Evolutionary conservation across 1,284 basidiomycete species (phyloP).

Genomic region (Golubevia sp.): DNA sequence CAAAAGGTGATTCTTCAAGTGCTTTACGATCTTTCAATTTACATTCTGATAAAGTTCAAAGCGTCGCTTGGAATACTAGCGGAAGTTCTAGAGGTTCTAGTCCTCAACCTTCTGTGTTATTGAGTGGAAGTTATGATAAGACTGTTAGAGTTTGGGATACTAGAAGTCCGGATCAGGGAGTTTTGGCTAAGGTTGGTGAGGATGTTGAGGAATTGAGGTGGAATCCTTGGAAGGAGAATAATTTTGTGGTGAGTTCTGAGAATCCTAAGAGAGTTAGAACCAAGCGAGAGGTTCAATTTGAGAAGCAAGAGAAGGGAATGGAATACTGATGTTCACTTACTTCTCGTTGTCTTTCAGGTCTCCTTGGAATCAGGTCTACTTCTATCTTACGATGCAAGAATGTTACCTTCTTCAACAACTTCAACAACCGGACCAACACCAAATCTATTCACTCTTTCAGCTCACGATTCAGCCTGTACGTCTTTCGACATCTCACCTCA

Average conservation of each 20-base stretch:
- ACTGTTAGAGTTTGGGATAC: slow-evolving; percentile 92
- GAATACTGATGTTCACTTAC: background rate
- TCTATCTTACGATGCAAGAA: slow-evolving; percentile 86
- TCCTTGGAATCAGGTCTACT: slow-evolving; percentile 90
- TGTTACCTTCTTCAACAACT: slow-evolving; percentile 68
- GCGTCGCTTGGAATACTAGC: slow-evolving; percentile 89
- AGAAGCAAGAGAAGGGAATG: background rate
- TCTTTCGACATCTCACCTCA: slow-evolving; percentile 89
- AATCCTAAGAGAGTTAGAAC: too few relatives aligned
- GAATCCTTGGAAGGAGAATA: slow-evolving; percentile 89
- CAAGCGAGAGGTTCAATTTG: too few relatives aligned
- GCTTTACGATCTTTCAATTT: slow-evolving; percentile 83
- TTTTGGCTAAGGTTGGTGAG: slow-evolving; percentile 77
- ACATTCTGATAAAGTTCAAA: slow-evolving; percentile 96
- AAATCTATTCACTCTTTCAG: slow-evolving; percentile 82
- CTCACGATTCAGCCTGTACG: slow-evolving; percentile 93
- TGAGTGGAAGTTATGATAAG: slow-evolving; percentile 92
- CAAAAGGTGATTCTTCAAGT: slow-evolving; percentile 65
- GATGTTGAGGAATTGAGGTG: slow-evolving; percentile 93
- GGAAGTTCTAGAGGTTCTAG: slow-evolving; percentile 48
- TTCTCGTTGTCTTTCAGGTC: slow-evolving; percentile 66
- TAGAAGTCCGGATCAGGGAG: slow-evolving; percentile 75
- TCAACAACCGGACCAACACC: slow-evolving; percentile 37
- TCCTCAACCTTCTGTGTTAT: slow-evolving; percentile 75
- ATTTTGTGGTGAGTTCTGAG: slow-evolving; percentile 76